Evolutionary conservation across 2,329 filamentous ascomycete species (phyloP).

Genomic region (Nothophoma quercina): DNA sequence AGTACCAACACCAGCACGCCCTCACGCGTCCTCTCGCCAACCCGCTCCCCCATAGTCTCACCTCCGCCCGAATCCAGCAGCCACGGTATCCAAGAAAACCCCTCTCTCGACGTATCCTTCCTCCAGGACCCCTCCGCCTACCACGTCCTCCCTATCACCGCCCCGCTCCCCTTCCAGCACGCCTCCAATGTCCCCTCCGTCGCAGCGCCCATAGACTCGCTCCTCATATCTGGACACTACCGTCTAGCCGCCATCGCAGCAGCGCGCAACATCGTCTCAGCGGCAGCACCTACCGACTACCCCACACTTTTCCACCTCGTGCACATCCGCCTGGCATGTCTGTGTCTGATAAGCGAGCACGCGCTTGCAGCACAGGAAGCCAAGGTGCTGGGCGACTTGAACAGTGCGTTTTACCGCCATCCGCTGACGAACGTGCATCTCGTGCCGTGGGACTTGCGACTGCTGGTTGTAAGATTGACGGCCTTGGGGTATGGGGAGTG

Average conservation of each 20-base stretch:
- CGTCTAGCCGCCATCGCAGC: slow-evolving; percentile 77
- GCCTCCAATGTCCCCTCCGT: slow-evolving; percentile 69
- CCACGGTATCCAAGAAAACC: not conserved
- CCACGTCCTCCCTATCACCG: slow-evolving; percentile 75
- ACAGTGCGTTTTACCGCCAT: slow-evolving; percentile 60
- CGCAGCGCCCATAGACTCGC: slow-evolving; percentile 68
- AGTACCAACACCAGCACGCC: slow-evolving; percentile 5
- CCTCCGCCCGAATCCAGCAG: slow-evolving; percentile 43
- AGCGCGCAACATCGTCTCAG: slow-evolving; percentile 65
- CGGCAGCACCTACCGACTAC: slow-evolving; percentile 63
- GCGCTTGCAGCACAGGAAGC: slow-evolving; percentile 66
- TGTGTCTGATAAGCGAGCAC: slow-evolving; percentile 77
- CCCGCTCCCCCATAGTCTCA: slow-evolving; percentile 36
- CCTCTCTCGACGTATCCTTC: slow-evolving; percentile 53
- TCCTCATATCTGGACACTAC: slow-evolving; percentile 79
- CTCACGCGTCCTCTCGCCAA: slow-evolving; percentile 3
- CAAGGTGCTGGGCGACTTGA: slow-evolving; percentile 68
- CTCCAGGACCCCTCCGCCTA: slow-evolving; percentile 83
- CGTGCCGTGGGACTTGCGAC: slow-evolving; percentile 85
- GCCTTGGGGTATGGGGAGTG: slow-evolving; percentile 86
- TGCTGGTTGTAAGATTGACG: slow-evolving; percentile 83
- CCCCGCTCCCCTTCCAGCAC: slow-evolving; percentile 72
- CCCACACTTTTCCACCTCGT: slow-evolving; percentile 76
- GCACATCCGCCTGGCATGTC: slow-evolving; percentile 80
- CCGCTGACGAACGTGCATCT: slow-evolving; percentile 61